These are phyloP conservation scores for Delphinella strobiligena DNA, from an alignment of 2,329 filamentous ascomycete genomes.

Conservation along the genomic window DNA sequence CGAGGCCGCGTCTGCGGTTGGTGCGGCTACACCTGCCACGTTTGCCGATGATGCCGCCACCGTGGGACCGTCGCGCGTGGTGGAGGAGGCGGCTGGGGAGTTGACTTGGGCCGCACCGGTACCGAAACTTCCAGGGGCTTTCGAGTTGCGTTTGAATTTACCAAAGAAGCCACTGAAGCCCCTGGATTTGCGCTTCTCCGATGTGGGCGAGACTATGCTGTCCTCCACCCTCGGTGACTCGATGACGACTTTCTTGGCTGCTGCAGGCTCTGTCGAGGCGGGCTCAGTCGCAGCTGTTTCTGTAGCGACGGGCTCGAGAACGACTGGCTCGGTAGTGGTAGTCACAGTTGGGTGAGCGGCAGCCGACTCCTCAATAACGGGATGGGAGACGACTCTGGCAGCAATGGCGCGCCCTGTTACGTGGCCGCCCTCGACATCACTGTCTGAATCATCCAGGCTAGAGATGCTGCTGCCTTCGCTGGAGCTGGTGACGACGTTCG, in stretches of 20 bases:
- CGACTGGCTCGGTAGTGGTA: constrained; percentile 3
- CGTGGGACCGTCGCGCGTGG: constrained; percentile 34
- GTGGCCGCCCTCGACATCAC: not conserved
- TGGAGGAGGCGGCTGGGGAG: constrained; percentile 38
- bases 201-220: not conserved
- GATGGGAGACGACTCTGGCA: not conserved
- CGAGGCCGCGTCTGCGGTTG: constrained; percentile 8
- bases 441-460: constrained; percentile 11
- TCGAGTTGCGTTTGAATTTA: constrained; percentile 28
- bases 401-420: not conserved
- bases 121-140: constrained; percentile 13
- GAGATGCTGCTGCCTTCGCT: constrained; percentile 6
- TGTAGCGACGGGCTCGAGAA: too few relatives aligned
- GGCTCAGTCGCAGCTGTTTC: not conserved
- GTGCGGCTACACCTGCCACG: constrained; percentile 5
- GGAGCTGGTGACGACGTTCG: constrained; percentile 16
- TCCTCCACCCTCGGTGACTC: not conserved
- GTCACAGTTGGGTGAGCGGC: not conserved
- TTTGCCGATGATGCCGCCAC: constrained; percentile 4
- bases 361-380: constrained; percentile 4
- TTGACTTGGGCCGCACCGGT: constrained; percentile 5
- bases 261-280: not conserved
- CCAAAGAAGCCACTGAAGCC: constrained; percentile 23
- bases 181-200: constrained; percentile 14
- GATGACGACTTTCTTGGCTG: not conserved